phyloP scores from a whole-genome alignment of 140 eudicot species.

The Bidens hawaiensis region DNA sequence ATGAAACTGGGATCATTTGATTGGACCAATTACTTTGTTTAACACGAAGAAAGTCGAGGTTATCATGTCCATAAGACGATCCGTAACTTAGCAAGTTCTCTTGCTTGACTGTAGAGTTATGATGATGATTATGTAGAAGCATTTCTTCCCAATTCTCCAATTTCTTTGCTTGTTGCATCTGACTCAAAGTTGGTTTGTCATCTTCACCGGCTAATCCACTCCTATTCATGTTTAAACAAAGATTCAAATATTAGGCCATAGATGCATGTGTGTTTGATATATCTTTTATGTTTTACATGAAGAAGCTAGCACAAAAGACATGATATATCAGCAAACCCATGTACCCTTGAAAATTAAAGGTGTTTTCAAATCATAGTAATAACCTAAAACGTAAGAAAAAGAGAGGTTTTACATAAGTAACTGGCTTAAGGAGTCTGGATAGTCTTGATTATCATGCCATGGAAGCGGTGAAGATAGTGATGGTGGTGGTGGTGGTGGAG shows the following conservation, averaged over 20 bases:
- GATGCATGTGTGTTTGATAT: constrained; percentile 8
- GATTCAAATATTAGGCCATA: constrained; percentile 1
- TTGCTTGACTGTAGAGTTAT: constrained; percentile 39
- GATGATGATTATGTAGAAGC: constrained; percentile 36
- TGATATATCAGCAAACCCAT: constrained; percentile 7
- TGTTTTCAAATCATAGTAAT: constrained; percentile 11
- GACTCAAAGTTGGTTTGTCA: constrained; percentile 24
- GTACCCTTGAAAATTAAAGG: neutral
- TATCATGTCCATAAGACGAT: constrained; percentile 26
- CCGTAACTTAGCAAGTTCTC: constrained; percentile 37
- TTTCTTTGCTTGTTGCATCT: constrained; percentile 51
- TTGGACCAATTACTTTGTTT: constrained; percentile 46
- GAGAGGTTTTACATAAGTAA: constrained; percentile 59
- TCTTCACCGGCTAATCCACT: constrained; percentile 65
- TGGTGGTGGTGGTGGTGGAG: constrained; percentile 16
- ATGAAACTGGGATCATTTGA: constrained; percentile 55
- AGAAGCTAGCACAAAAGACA: neutral
- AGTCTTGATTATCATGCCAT: constrained; percentile 45
- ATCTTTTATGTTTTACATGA: neutral
- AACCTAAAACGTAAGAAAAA: constrained; percentile 19
- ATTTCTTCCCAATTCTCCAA: constrained; percentile 73
- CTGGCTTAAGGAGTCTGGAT: constrained; percentile 81
- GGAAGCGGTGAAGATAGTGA: constrained; percentile 25
- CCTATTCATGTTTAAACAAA: constrained; percentile 29
- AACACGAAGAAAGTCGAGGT: constrained; percentile 24